Conservation (phyloP, 2,329 filamentous ascomycete species). For the Arthrobotrys pseudoclavata region DNA sequence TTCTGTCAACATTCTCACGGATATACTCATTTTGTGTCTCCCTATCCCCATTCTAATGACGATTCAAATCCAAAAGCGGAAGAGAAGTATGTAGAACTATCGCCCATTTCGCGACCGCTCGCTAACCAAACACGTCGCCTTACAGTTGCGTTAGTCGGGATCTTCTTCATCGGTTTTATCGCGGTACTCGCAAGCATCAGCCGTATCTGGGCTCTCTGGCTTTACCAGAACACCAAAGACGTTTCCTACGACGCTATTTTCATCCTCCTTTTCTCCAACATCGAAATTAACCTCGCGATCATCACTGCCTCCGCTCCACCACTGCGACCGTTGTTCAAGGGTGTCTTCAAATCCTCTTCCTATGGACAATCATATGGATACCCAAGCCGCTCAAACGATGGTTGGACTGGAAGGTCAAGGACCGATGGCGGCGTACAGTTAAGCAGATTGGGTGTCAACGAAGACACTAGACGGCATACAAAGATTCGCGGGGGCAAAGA, state of each 20-base stretch:
- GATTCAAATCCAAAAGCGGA: constrained; percentile 67
- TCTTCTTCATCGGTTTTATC: constrained; percentile 62
- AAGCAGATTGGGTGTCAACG: constrained; percentile 1
- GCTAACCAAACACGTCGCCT: background rate
- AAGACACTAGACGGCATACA: constrained; percentile 17
- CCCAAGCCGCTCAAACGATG: constrained; percentile 18
- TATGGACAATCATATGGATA: constrained; percentile 41
- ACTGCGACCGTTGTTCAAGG: constrained; percentile 65
- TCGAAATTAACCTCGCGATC: constrained; percentile 68
- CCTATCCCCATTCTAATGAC: constrained; percentile 70
- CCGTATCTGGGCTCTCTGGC: constrained; percentile 63
- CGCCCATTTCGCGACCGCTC: background rate
- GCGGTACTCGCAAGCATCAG: constrained; percentile 63
- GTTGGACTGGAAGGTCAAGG: constrained; percentile 16
- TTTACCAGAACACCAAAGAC: constrained; percentile 61
- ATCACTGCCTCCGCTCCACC: constrained; percentile 68
- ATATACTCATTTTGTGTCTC: constrained; percentile 68
- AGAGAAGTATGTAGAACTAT: constrained; percentile 63
- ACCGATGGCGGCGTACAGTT: constrained; percentile 16
- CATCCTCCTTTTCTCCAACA: constrained; percentile 62
- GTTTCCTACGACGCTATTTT: constrained; percentile 60
- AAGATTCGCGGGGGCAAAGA: constrained; percentile 33
- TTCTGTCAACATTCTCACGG: constrained; percentile 68
- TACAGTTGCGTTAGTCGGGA: constrained; percentile 54
- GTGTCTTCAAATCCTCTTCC: constrained; percentile 52